Conservation (phyloP, 305 asterid genomes). For the Fraxinus nigra region DNA sequence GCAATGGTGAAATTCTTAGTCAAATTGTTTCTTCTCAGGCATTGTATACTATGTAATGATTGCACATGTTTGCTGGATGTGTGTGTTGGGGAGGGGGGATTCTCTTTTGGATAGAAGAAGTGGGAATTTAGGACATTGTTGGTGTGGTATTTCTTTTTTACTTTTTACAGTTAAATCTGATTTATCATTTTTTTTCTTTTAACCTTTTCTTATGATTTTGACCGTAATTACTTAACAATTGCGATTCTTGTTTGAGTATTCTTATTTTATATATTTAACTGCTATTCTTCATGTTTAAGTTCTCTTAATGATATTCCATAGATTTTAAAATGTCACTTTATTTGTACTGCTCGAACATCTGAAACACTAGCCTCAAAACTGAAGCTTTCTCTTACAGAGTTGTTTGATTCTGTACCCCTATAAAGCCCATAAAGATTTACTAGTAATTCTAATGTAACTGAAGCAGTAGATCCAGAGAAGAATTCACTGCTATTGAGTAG, state of each 20-base stretch:
- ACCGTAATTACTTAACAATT: constrained; percentile 26
- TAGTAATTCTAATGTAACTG: constrained; percentile 47
- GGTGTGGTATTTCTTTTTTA: background rate
- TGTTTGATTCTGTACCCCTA: constrained; percentile 29
- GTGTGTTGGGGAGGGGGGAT: background rate
- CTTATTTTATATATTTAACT: background rate
- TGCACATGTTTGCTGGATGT: constrained; percentile 22
- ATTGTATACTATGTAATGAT: constrained; percentile 17
- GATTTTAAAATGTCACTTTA: background rate
- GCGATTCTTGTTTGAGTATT: constrained; percentile 18
- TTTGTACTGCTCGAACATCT: background rate
- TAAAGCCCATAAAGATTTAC: constrained; percentile 71
- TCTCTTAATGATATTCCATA: background rate
- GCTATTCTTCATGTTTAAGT: background rate
- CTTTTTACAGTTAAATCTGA: background rate
- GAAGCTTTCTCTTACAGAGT: background rate
- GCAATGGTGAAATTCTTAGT: constrained; percentile 79
- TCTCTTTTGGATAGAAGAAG: background rate
- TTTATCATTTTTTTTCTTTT: background rate
- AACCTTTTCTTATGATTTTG: constrained; percentile 22
- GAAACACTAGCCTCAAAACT: background rate
- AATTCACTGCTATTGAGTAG: constrained; percentile 48
- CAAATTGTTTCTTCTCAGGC: constrained; percentile 92
- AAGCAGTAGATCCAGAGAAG: constrained; percentile 32
- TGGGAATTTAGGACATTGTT: background rate